Percentiles rank a stretch among this genome's conserved stretches.
Evolutionary conservation across 495 filamentous ascomycete genomes (phyloP).

Genomic region (Talaromyces adpressus): DNA sequence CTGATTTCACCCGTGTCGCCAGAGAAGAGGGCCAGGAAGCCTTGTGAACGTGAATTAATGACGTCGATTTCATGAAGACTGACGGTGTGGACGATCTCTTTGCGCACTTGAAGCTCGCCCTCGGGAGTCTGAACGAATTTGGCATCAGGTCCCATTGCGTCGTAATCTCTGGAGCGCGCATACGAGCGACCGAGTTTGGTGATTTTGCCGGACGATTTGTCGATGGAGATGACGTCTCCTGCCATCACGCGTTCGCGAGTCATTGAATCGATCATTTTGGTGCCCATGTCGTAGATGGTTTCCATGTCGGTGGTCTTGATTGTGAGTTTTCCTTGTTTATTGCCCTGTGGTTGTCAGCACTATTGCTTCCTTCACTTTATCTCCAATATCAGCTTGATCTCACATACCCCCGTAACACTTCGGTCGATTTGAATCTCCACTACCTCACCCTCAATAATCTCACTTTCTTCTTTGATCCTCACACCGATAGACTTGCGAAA

Average conservation of each 20-base stretch:
- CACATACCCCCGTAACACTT: constrained; percentile 78
- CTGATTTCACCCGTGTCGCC: constrained; percentile 98
- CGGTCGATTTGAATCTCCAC: constrained; percentile 99
- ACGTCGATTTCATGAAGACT: constrained; percentile 98
- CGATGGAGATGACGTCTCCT: constrained; percentile 95
- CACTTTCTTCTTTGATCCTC: constrained; percentile 94
- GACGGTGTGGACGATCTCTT: constrained; percentile 95
- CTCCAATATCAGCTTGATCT: not conserved
- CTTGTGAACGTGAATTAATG: constrained; percentile 96
- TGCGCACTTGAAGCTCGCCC: constrained; percentile 93
- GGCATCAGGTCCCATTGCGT: constrained; percentile 97
- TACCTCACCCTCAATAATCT: constrained; percentile 98
- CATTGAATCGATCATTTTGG: constrained; percentile 99
- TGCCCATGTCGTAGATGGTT: constrained; percentile 98
- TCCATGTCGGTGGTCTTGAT: constrained; percentile 99
- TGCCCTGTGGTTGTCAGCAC: constrained; percentile 40
- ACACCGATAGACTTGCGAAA: constrained; percentile 97
- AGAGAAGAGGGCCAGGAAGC: constrained; percentile 92
- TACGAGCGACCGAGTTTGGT: constrained; percentile 92
- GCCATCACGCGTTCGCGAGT: constrained; percentile 98
- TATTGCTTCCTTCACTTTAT: not conserved
- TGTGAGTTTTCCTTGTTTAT: constrained; percentile 97
- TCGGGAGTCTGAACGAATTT: constrained; percentile 99
- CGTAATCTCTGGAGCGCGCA: constrained; percentile 91
- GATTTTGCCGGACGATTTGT: constrained; percentile 96